Conservation (phyloP, 148 eudicot genomes). For the Persicaria tinctoria region DNA sequence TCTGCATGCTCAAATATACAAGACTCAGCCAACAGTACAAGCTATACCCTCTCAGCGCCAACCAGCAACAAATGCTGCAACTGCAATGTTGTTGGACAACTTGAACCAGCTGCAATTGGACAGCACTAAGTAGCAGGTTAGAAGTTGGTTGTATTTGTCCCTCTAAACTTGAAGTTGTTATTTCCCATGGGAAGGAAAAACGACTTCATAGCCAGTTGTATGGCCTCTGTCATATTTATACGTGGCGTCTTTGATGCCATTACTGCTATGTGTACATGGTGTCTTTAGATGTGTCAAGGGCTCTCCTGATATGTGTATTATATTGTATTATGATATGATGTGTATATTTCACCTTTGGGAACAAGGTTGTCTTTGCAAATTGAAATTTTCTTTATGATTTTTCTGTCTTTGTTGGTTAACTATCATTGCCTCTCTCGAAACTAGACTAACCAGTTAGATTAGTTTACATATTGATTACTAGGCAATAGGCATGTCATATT, state of each 20-base stretch:
- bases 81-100: constrained; percentile 37
- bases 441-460: background rate
- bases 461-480: background rate
- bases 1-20: constrained; percentile 70
- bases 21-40: constrained; percentile 75
- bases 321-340: constrained; percentile 6
- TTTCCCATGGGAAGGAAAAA: constrained; percentile 4
- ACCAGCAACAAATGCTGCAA: constrained; percentile 25
- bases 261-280: constrained; percentile 5
- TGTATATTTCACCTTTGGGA: background rate
- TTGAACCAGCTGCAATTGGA: constrained; percentile 34
- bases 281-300: constrained; percentile 4
- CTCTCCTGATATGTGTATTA: constrained; percentile 5
- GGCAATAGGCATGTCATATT: too few relatives aligned
- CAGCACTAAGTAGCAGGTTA: constrained; percentile 26
- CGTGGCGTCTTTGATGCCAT: constrained; percentile 6
- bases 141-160: background rate
- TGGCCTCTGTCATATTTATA: background rate
- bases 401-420: background rate
- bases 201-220: constrained; percentile 26
- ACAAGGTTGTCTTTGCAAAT: background rate
- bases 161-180: background rate
- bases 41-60: constrained; percentile 40
- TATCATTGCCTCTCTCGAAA: too few relatives aligned
- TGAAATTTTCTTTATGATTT: background rate